A percentile compares a stretch with the other conserved stretches of the same genome.
Conservation (phyloP, 805 yeast species). For the Candida boleticola region DNA sequence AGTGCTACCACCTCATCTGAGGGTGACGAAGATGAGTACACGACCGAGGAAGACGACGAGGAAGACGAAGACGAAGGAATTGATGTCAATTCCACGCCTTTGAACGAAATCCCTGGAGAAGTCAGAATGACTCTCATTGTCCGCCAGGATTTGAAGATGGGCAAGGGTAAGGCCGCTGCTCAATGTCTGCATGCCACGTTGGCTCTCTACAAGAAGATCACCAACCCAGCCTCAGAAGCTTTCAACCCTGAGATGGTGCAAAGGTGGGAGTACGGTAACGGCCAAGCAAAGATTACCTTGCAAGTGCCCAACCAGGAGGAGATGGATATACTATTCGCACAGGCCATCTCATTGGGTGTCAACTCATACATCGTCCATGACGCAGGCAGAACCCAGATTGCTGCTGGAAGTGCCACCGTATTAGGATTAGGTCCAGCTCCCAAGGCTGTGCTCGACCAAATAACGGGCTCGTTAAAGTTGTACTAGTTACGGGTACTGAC, state of each 20-base stretch:
- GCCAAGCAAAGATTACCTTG: conserved; percentile 92
- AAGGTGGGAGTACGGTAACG: conserved; percentile 74
- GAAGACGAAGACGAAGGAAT: conserved; percentile 51
- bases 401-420: conserved; percentile 95
- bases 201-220: conserved; percentile 74
- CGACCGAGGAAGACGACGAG: conserved; percentile 25
- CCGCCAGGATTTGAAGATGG: conserved; percentile 87
- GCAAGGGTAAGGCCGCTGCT: conserved; percentile 94
- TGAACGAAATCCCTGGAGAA: conserved; percentile 74
- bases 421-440: conserved; percentile 99
- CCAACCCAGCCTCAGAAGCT: conserved; percentile 47
- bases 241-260: conserved; percentile 61
- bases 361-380: conserved; percentile 84
- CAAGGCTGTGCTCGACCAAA: conserved; percentile 68
- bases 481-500: conserved; percentile 53
- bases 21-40: not conserved
- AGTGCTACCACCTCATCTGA: not conserved
- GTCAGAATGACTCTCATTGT: conserved; percentile 85
- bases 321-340: conserved; percentile 74
- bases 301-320: conserved; percentile 68
- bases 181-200: conserved; percentile 98
- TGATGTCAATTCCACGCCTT: conserved; percentile 56
- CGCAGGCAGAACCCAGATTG: conserved; percentile 96
- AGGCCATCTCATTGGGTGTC: conserved; percentile 75
- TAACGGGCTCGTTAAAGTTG: conserved; percentile 76